Conservation (phyloP, 768 basidiomycete species). For the Daedaleopsis nitida region DNA sequence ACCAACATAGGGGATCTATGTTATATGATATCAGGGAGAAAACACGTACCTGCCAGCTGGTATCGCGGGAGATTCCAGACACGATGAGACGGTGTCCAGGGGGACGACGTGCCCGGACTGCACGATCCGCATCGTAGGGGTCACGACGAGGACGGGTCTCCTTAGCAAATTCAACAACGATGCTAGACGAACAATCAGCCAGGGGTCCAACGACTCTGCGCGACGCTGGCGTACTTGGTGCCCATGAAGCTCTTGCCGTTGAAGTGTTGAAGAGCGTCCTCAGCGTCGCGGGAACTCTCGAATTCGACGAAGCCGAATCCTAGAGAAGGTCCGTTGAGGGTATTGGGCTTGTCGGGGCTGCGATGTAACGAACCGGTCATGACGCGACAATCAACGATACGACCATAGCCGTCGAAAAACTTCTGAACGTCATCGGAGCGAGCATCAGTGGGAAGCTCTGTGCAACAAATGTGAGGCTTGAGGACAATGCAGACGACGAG, state of each 20-base stretch:
- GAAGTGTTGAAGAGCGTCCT: constrained; percentile 86
- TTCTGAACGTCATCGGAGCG: constrained; percentile 84
- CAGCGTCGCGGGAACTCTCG: constrained; percentile 90
- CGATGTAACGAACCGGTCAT: constrained; percentile 76
- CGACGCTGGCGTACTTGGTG: constrained; percentile 54
- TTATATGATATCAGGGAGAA: constrained; percentile 7
- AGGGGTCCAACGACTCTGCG: constrained; percentile 2
- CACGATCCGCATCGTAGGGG: constrained; percentile 64
- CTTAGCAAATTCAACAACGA: constrained; percentile 96
- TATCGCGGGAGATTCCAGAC: constrained; percentile 88
- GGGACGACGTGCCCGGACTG: constrained; percentile 71
- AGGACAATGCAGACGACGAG: not conserved
- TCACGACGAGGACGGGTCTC: constrained; percentile 88
- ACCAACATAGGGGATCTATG: not conserved
- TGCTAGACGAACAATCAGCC: constrained; percentile 46
- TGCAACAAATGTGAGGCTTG: constrained; percentile 6
- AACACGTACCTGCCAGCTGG: constrained; percentile 95
- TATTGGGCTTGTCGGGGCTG: too few relatives aligned
- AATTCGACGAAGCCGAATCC: constrained; percentile 98
- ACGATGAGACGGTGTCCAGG: constrained; percentile 85
- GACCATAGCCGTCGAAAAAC: constrained; percentile 89
- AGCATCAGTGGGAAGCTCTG: constrained; percentile 82
- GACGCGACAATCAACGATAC: constrained; percentile 87
- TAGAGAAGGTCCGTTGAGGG: constrained; percentile 28
- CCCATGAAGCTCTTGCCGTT: constrained; percentile 92